Evolutionary conservation across 495 filamentous ascomycete species (phyloP), one percentile per base, ranked within the genome.

Genomic region (Tuber aestivum): DNA sequence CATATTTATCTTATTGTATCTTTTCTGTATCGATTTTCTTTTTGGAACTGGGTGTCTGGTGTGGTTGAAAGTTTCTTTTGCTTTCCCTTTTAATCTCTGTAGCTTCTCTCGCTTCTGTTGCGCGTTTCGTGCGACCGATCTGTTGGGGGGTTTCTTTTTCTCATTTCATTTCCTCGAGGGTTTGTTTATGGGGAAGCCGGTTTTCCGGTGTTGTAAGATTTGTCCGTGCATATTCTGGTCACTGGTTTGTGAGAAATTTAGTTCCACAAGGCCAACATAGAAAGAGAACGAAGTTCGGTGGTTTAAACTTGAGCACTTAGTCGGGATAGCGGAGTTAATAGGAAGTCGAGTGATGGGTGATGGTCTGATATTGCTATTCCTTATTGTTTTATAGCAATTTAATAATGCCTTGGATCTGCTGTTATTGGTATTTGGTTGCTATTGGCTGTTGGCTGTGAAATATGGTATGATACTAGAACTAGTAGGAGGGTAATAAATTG

Each of bases 21-120:
- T 80, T 71, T 56, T 79, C 56, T 72, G 41, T 44, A 71, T 71
- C 70, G 44, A 72, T 76, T 73, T 61, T 56, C 42, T 79, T 73
- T 79, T 79, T 79, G 76, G 77, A 78, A 80, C 76, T 73, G 78
- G 78, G 78, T 80, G 78, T 79, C 71, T 61, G 78, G 77, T 80
- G 77, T 79, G 77, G 38, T 71, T 71, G 70, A 41, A 71, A 71
- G 35, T 41, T 71, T 40, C 41, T 71, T 71, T 71, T 71, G 70
- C 23, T 71, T 71, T 12, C n/a, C 27, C 44, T 71, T 71, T 44
- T 40, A 44, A 44, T 44, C 38, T 40, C n/a, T 71, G 38, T 71
- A n/a, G 10, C 70, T 71, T 32, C 14, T 44, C 41, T 14, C 21
- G n/a, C 32, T 70, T 70, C 69, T 10, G 38, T 71, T 32, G 12